Conservation (phyloP, 495 filamentous ascomycete genomes). For the Penicillium pancosmium region DNA sequence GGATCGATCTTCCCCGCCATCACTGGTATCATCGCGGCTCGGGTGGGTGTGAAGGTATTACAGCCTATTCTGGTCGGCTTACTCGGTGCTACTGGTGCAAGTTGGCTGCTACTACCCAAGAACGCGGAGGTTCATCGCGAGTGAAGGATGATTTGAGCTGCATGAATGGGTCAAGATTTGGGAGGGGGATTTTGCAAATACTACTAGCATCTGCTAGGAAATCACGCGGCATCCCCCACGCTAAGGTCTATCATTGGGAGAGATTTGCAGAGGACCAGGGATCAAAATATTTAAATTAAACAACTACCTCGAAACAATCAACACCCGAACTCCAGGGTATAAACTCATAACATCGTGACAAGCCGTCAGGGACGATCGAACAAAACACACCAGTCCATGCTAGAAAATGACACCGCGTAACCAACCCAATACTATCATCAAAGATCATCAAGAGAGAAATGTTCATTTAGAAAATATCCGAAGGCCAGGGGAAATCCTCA, state of each 20-base stretch:
- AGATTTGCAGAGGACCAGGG: background rate
- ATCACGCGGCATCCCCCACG: too few relatives aligned
- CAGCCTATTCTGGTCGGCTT: conserved; percentile 37
- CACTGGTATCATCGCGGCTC: conserved; percentile 29
- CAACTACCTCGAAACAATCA: background rate
- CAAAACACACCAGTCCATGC: background rate
- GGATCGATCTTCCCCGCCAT: conserved; percentile 34
- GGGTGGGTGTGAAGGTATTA: conserved; percentile 31
- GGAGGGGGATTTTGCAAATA: too few relatives aligned
- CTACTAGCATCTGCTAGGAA: too few relatives aligned
- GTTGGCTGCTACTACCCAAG: conserved; percentile 45
- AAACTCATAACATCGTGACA: conserved; percentile 25
- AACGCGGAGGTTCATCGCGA: conserved; percentile 18
- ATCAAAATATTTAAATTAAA: background rate
- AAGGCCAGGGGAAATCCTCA: conserved; percentile 48
- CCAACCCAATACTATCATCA: background rate
- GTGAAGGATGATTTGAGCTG: background rate
- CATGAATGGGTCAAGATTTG: background rate
- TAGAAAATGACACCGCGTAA: background rate
- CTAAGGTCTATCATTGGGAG: too few relatives aligned
- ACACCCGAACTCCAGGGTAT: conserved; percentile 22
- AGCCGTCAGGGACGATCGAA: conserved; percentile 4
- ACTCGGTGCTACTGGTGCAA: conserved; percentile 30
- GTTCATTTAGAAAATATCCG: conserved; percentile 49
- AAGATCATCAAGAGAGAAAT: background rate